Evolutionary conservation across 345 rosid genomes (phyloP).

Genomic region (Cochlearia excelsa): DNA sequence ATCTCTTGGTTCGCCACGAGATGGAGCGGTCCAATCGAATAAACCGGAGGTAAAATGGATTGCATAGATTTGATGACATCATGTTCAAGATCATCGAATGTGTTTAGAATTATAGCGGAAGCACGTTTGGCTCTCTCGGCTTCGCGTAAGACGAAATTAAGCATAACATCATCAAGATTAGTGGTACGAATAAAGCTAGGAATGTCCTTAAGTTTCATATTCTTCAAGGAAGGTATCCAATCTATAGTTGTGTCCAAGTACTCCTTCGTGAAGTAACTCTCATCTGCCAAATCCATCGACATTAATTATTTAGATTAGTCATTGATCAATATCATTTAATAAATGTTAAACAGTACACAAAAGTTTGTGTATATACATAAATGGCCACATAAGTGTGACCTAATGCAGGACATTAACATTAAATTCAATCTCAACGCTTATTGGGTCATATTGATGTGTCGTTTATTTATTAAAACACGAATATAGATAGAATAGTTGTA

Average conservation of each 20-base stretch:
- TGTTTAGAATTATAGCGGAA: constrained; percentile 32
- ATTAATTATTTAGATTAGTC: neutral
- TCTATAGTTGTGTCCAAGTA: constrained; percentile 32
- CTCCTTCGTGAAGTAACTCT: constrained; percentile 8
- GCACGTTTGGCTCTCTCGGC: constrained; percentile 38
- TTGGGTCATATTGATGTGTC: no score
- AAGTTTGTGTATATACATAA: no score
- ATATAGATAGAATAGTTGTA: no score
- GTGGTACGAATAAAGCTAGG: constrained; percentile 39
- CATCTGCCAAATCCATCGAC: constrained; percentile 23
- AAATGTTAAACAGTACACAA: no score
- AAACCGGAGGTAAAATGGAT: constrained; percentile 29
- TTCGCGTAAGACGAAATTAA: constrained; percentile 8
- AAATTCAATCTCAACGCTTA: no score
- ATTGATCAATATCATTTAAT: no score
- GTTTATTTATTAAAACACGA: no score
- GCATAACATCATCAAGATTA: constrained; percentile 34
- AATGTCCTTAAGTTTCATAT: constrained; percentile 31
- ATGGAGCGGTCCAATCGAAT: constrained; percentile 38
- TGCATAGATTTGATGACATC: constrained; percentile 34
- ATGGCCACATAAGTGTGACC: no score
- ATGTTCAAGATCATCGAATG: constrained; percentile 39
- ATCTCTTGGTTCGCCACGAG: constrained; percentile 30
- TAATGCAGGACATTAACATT: no score
- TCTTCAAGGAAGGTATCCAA: constrained; percentile 40